phyloP scores from a whole-genome alignment of 148 eudicot species.

The Nepenthes gracilis region DNA sequence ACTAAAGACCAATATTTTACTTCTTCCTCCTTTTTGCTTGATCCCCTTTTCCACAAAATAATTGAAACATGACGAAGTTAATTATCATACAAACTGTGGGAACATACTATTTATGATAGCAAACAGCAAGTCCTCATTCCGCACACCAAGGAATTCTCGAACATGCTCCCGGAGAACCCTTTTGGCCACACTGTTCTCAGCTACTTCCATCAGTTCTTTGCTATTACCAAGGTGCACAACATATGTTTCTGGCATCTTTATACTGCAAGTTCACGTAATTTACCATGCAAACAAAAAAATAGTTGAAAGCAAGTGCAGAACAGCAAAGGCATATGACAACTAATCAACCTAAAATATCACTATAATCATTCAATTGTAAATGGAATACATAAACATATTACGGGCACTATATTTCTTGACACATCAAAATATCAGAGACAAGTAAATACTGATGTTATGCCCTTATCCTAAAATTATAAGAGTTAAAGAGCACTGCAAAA shows the following conservation, averaged over 20 bases:
- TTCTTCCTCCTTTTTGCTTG: too few relatives aligned
- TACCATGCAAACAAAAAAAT: background rate
- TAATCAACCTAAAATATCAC: too few relatives aligned
- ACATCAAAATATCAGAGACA: too few relatives aligned
- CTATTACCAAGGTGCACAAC: conserved; percentile 99
- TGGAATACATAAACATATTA: too few relatives aligned
- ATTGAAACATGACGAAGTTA: background rate
- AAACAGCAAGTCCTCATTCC: conserved; percentile 81
- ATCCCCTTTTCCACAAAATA: too few relatives aligned
- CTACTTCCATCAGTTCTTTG: conserved; percentile 93
- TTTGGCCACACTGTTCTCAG: conserved; percentile 81
- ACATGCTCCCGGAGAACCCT: conserved; percentile 88
- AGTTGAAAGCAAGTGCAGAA: background rate
- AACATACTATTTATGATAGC: conserved; percentile 82
- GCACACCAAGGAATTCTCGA: conserved; percentile 89
- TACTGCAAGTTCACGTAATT: conserved; percentile 31
- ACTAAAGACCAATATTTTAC: too few relatives aligned
- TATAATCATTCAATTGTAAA: too few relatives aligned
- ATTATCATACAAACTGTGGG: background rate
- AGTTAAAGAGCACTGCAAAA: too few relatives aligned
- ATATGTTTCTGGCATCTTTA: conserved; percentile 87
- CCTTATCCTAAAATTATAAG: too few relatives aligned
- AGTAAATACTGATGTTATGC: too few relatives aligned
- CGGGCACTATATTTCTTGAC: too few relatives aligned
- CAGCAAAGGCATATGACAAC: background rate